These are phyloP conservation scores for Haplographium delicatum DNA, from an alignment of 495 filamentous ascomycete species.

Conservation along the genomic window DNA sequence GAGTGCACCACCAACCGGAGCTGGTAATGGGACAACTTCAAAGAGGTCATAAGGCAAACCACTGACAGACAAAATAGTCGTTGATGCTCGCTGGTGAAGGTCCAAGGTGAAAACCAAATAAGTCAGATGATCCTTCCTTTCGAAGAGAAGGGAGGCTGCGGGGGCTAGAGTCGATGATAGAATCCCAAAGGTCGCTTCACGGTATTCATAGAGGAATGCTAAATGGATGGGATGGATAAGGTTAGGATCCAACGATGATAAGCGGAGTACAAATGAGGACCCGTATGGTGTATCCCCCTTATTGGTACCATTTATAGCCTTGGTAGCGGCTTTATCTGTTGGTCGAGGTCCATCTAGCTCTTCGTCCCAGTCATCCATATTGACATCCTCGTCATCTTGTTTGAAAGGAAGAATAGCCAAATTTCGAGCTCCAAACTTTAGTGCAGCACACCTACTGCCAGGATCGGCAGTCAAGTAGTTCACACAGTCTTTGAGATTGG, in stretches of 20 bases:
- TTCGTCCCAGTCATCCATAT: constrained; percentile 82
- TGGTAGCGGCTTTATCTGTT: constrained; percentile 33
- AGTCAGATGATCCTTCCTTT: constrained; percentile 76
- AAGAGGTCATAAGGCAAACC: constrained; percentile 87
- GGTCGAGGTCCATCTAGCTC: constrained; percentile 61
- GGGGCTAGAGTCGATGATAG: constrained; percentile 69
- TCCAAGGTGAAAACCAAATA: constrained; percentile 96
- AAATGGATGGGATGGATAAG: constrained; percentile 85
- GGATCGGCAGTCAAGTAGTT: constrained; percentile 86
- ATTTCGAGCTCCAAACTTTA: constrained; percentile 85
- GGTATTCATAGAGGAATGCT: constrained; percentile 92
- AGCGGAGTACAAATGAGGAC: constrained; percentile 83
- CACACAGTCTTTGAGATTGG: constrained; percentile 59
- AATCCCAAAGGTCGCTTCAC: constrained; percentile 95
- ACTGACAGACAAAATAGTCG: constrained; percentile 79
- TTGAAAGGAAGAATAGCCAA: constrained; percentile 92
- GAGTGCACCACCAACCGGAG: constrained; percentile 81
- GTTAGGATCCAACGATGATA: constrained; percentile 80
- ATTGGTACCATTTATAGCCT: constrained; percentile 44
- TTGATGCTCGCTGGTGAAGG: constrained; percentile 88
- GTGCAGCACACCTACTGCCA: constrained; percentile 82
- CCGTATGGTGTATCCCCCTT: constrained; percentile 71
- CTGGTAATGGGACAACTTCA: constrained; percentile 74
- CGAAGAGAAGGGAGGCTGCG: constrained; percentile 64
- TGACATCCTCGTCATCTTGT: constrained; percentile 81